Base-by-base conservation (phyloP, 805 yeast species). In the Millerozyma acaciae region DNA sequence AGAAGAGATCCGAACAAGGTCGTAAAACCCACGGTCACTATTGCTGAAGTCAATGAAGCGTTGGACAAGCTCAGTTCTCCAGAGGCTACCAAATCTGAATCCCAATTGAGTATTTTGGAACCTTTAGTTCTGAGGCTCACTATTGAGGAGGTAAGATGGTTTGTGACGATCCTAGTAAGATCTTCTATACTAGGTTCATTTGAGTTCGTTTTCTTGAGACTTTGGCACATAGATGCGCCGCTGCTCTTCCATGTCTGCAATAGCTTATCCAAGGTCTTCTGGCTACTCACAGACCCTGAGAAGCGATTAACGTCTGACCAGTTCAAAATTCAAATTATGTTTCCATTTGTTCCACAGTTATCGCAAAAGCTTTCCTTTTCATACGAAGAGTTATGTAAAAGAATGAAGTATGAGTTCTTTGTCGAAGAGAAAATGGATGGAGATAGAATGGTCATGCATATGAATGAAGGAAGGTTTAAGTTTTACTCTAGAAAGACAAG, bases 351-450 rank as follows among this genome's bases (percentile, higher is more conserved):
- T 15, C 96, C 97, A 0, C 95, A 85, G 57, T 57, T 83, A 14
- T 80, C 95, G 1, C 66, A 73, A 21, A 80, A 77, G 39, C 62
- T 78, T 1, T 62, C 63, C 19, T 57, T 63, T 3, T 60, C 73
- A 10, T 78, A 80, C 49, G 68, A 65, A 2, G 61, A 66, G 3
- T 55, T 83, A 14, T 73, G 78, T n/a, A 47, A 55, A 6, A 61
- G 55, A 16, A 62, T 84, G 50, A 47, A 43, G 13, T 48, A 46
- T 21, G 47, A 53, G 27, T 86, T 87, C 47, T 71, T 69, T 33
- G 76, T 90, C 7, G 97, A 90, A 50, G 97, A 90, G 53, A 90
- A 90, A 52, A 72, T 88, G 61, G 97, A 90, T 56, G 98, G 97
- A 3, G 97, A 90, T 55, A 62, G 98, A 44, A 77, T 86, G 46